Evolutionary conservation across 192 early-diverging fungal species (phyloP).

Genomic region (Coemansia biformis): DNA sequence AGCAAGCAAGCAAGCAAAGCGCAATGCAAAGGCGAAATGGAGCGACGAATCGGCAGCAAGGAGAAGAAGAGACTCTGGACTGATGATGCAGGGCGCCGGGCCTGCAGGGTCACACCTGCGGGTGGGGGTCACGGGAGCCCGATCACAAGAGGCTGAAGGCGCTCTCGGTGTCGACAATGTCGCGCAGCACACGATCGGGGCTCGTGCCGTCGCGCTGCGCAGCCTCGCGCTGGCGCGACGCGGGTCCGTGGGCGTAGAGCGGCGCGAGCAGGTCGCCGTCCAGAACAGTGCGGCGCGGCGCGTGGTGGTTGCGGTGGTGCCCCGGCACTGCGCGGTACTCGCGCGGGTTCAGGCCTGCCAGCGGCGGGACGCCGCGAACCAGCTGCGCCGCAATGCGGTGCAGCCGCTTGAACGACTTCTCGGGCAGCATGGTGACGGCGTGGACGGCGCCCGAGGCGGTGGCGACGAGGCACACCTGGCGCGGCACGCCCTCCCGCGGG

Average conservation of each 20-base stretch:
- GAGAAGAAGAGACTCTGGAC: too few relatives aligned
- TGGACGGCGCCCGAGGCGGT: conserved; percentile 24
- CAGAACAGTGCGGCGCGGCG: conserved; percentile 71
- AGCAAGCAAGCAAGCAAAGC: too few relatives aligned
- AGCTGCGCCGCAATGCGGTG: conserved; percentile 79
- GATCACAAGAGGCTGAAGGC: conserved; percentile 10
- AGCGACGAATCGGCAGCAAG: too few relatives aligned
- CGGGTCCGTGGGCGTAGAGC: conserved; percentile 60
- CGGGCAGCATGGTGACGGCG: conserved; percentile 60
- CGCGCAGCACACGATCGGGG: conserved; percentile 61
- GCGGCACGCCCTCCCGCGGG: conserved; percentile 3
- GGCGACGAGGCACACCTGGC: conserved; percentile 52
- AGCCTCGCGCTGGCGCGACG: conserved; percentile 72
- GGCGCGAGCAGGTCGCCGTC: conserved; percentile 82
- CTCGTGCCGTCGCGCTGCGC: conserved; percentile 85
- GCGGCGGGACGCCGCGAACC: conserved; percentile 72
- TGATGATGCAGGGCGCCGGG: too few relatives aligned
- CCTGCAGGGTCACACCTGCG: too few relatives aligned
- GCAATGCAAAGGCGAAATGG: too few relatives aligned
- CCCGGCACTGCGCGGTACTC: conserved; percentile 64
- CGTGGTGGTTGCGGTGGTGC: conserved; percentile 63
- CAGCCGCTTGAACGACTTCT: conserved; percentile 89
- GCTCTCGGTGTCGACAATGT: conserved; percentile 29
- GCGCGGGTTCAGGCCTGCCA: conserved; percentile 88
- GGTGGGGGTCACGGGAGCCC: too few relatives aligned